phyloP scores from a whole-genome alignment of 1,139 yeast species.

The Blastobotrys elegans region DNA sequence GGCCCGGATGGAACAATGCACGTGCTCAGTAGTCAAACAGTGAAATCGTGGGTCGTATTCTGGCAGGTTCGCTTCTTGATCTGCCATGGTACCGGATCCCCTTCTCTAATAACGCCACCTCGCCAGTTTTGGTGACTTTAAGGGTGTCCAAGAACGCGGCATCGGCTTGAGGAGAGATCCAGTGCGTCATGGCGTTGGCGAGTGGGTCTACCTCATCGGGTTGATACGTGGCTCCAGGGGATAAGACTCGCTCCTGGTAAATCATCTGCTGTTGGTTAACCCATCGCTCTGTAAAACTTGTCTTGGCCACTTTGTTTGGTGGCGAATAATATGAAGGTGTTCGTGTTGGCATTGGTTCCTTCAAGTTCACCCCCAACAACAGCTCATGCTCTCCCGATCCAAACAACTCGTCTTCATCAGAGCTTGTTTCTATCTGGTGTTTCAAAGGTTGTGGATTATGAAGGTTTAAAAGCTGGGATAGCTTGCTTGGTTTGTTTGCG shows the following conservation, averaged over 20 bases:
- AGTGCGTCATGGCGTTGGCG: not conserved
- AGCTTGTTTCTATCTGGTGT: no score
- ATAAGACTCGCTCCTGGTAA: not conserved
- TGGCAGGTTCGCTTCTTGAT: not conserved
- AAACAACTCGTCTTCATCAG: no score
- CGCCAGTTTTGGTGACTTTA: not conserved
- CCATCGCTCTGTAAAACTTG: not conserved
- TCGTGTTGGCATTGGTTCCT: no score
- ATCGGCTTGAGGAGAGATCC: conserved; percentile 4
- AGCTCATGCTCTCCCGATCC: no score
- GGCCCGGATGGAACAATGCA: no score
- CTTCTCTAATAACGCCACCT: not conserved
- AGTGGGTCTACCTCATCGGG: not conserved
- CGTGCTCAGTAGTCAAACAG: not conserved
- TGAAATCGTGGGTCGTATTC: not conserved
- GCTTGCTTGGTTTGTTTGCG: no score
- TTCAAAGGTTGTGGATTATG: no score
- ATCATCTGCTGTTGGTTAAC: not conserved
- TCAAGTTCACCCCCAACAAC: no score
- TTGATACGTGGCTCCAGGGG: not conserved
- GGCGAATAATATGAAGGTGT: no score
- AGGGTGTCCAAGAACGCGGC: not conserved
- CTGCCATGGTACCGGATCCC: not conserved
- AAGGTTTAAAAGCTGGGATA: no score
- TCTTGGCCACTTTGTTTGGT: no score